phyloP scores from a whole-genome alignment of 2,329 filamentous ascomycete species.

The Exserohilum rostratum region DNA sequence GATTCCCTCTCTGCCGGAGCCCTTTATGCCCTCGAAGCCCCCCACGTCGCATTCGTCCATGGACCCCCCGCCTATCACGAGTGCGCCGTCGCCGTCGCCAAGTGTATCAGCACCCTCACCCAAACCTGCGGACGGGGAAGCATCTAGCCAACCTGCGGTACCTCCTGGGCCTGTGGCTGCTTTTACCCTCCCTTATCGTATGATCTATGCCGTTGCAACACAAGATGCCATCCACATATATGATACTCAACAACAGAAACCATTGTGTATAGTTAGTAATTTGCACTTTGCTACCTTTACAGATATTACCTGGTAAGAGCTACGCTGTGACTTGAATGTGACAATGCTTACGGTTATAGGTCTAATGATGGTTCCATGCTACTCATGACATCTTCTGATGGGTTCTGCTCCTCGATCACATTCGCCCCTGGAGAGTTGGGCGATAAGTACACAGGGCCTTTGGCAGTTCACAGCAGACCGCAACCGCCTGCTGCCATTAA shows the following conservation, averaged over 20 bases:
- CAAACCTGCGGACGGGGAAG: conserved; percentile 58
- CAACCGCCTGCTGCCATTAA: conserved; percentile 51
- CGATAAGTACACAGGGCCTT: conserved; percentile 74
- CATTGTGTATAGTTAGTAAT: conserved; percentile 93
- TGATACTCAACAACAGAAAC: conserved; percentile 95
- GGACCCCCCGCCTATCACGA: conserved; percentile 77
- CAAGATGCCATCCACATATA: conserved; percentile 95
- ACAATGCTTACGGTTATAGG: conserved; percentile 53
- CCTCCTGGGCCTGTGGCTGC: conserved; percentile 61
- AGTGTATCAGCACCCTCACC: conserved; percentile 61
- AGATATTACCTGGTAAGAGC: conserved; percentile 81
- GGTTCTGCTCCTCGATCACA: conserved; percentile 91
- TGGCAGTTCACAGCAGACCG: conserved; percentile 45
- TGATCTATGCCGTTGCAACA: conserved; percentile 95
- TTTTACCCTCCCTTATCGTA: conserved; percentile 87
- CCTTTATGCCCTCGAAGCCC: conserved; percentile 63
- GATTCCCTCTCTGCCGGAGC: conserved; percentile 83
- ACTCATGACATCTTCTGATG: conserved; percentile 96
- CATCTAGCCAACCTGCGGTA: conserved; percentile 60
- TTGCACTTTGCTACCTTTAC: conserved; percentile 97
- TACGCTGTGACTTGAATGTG: background rate
- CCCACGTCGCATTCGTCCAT: conserved; percentile 72
- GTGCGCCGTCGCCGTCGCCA: conserved; percentile 58
- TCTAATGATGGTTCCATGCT: conserved; percentile 78
- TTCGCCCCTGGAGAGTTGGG: conserved; percentile 86